Base-by-base conservation (phyloP, 2,329 filamentous ascomycete genomes). In the Endocalyx cinctus region DNA sequence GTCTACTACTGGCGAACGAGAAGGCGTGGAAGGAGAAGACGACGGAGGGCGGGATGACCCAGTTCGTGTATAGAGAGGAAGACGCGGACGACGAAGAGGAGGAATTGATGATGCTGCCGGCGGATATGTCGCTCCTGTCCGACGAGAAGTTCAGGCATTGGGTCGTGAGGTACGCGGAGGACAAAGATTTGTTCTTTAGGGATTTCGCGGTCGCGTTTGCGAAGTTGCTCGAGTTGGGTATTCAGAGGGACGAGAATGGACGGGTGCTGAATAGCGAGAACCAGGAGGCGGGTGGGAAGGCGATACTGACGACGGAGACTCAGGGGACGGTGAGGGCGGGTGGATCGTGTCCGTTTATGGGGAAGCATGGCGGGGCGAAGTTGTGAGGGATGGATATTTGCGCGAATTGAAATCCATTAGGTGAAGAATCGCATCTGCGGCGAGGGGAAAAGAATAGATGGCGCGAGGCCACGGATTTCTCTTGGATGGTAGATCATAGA, bases 51-150 rank as follows among this genome's bases (percentile, higher is more conserved):
- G 51, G 54, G 16, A 41, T 52, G n/a, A 48, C 47, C 49, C 51
- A 81, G 57, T 82, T 77, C 51, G 69, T 72, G 27, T 75, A 76
- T 46, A 67, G 69, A 41, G 72, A 77, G 29, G 72, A 79, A 44
- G 57, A 51, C 5, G 59, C 53, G 31, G 77, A 76, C 37, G 35
- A 25, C 26, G 38, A 27, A 15, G 41, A 77, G 51, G 77, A 79
- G 44, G 71, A 72, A 35, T 58, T 82, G 26, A 82, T 82, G 78
- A 82, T 82, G 78, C 51, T 82, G 50, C 77, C 77, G 1, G 79
- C 77, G 3, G 77, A 82, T 50, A 70, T 82, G 48, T 70, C 76
- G 5, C 60, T 82, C 25, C 57, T 71, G 4, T 60, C 65, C 2
- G 77, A 82, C 42, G 52, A 62, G 3, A 50, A 43, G 5, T 82